These are phyloP conservation scores for Phaffia australis DNA, from an alignment of 768 basidiomycete genomes.

Conservation along the genomic window DNA sequence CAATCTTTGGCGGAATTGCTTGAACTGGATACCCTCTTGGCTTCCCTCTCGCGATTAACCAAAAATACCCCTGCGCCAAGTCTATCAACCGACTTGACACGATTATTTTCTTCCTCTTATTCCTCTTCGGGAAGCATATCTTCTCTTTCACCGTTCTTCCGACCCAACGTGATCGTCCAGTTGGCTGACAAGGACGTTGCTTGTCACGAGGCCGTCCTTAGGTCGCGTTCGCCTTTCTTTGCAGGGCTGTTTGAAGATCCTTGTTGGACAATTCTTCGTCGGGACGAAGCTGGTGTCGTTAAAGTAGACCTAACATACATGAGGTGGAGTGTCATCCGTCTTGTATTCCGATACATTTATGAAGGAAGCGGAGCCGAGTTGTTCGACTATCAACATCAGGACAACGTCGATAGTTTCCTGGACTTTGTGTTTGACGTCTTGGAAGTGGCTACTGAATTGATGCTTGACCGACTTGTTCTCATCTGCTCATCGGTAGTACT, in stretches of 20 bases:
- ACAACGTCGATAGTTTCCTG: constrained; percentile 61
- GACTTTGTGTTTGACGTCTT: constrained; percentile 81
- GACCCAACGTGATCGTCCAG: constrained; percentile 55
- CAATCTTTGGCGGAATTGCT: constrained; percentile 50
- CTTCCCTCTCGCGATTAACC: constrained; percentile 51
- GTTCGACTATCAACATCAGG: constrained; percentile 60
- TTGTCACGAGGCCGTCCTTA: constrained; percentile 64
- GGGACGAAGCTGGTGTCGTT: constrained; percentile 48
- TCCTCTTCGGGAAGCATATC: background rate
- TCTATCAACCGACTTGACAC: constrained; percentile 45
- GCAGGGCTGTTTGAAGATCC: constrained; percentile 66
- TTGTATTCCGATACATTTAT: constrained; percentile 65
- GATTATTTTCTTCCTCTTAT: constrained; percentile 43
- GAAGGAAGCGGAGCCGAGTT: constrained; percentile 57
- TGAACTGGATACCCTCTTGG: constrained; percentile 48
- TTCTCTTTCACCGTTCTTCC: constrained; percentile 1
- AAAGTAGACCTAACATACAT: constrained; percentile 62
- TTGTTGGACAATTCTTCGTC: constrained; percentile 65
- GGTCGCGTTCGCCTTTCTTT: constrained; percentile 75
- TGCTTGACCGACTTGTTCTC: constrained; percentile 72
- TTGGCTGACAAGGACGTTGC: constrained; percentile 55
- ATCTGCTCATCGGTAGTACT: constrained; percentile 71
- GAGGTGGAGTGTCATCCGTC: constrained; percentile 59
- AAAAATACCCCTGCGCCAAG: constrained; percentile 49
- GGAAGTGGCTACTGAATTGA: constrained; percentile 73